These are phyloP conservation scores for Rhynchosporium secalis DNA, from an alignment of 2,329 filamentous ascomycete species.

Conservation along the genomic window DNA sequence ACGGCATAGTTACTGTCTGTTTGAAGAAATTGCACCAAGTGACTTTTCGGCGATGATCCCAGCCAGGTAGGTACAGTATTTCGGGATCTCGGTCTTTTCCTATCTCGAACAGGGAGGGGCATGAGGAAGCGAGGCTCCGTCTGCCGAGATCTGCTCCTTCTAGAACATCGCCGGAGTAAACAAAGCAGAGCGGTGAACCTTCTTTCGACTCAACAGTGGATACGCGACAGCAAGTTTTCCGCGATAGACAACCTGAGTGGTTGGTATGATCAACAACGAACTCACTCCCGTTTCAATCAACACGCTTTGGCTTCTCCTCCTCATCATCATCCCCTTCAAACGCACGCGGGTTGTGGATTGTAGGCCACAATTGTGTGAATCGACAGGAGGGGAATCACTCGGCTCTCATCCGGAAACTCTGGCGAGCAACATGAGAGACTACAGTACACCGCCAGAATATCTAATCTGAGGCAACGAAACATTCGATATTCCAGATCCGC, in stretches of 20 bases:
- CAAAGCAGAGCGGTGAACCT: constrained; percentile 29
- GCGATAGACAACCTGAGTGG: constrained; percentile 25
- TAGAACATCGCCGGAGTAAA: constrained; percentile 15
- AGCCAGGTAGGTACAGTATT: constrained; percentile 17
- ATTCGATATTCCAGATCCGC: constrained; percentile 1
- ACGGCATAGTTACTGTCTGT: constrained; percentile 25
- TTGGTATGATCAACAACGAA: constrained; percentile 20
- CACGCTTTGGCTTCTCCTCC: not conserved
- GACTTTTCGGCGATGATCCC: constrained; percentile 20
- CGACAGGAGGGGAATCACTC: constrained; percentile 2
- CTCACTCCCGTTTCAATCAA: not conserved
- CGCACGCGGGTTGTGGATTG: not conserved
- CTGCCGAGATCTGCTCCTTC: constrained; percentile 11
- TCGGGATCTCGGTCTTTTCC: not conserved
- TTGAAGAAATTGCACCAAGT: constrained; percentile 3
- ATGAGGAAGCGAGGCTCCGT: constrained; percentile 3
- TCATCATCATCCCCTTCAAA: constrained; percentile 14
- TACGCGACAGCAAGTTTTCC: constrained; percentile 25
- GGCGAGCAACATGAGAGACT: constrained; percentile 13
- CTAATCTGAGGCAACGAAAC: not conserved
- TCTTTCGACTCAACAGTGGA: constrained; percentile 20
- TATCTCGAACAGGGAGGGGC: constrained; percentile 16
- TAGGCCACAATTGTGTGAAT: not conserved
- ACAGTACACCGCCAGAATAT: constrained; percentile 13
- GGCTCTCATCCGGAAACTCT: constrained; percentile 13